phyloP scores from a whole-genome alignment of 108 stramenopile genomes.

The Conticribra guillardii region DNA sequence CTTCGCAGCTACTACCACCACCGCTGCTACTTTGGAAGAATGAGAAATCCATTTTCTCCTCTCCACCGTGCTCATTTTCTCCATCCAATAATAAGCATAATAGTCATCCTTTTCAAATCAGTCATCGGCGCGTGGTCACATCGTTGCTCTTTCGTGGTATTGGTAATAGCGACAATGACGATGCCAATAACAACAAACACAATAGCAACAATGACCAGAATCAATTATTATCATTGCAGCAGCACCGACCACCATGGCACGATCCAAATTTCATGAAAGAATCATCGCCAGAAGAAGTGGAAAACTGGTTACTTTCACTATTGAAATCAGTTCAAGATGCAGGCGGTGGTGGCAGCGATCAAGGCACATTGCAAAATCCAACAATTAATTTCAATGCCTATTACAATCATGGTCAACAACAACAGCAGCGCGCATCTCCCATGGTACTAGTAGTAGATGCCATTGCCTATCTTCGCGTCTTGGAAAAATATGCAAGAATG shows the following conservation, averaged over 20 bases:
- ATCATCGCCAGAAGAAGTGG: slow-evolving; percentile 30
- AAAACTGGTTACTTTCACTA: slow-evolving; percentile 45
- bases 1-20: too few relatives aligned
- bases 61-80: too few relatives aligned
- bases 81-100: too few relatives aligned
- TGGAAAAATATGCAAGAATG: slow-evolving; percentile 53
- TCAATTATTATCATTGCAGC: too few relatives aligned
- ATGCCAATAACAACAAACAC: background rate
- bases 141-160: background rate
- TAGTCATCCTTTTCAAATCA: background rate
- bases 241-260: slow-evolving; percentile 44
- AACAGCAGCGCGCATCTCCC: too few relatives aligned
- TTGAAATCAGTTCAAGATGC: slow-evolving; percentile 17
- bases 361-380: background rate
- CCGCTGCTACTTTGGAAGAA: too few relatives aligned
- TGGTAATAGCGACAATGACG: too few relatives aligned
- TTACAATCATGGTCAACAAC: background rate
- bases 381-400: background rate
- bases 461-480: slow-evolving; percentile 61
- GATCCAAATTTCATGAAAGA: slow-evolving; percentile 48
- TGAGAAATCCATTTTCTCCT: too few relatives aligned
- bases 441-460: slow-evolving; percentile 46
- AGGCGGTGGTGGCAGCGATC: background rate
- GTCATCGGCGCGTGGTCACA: background rate
- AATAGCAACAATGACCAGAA: background rate